Conservation (phyloP, 192 early-diverging fungal genomes). For the Pilobolus umbonatus region DNA sequence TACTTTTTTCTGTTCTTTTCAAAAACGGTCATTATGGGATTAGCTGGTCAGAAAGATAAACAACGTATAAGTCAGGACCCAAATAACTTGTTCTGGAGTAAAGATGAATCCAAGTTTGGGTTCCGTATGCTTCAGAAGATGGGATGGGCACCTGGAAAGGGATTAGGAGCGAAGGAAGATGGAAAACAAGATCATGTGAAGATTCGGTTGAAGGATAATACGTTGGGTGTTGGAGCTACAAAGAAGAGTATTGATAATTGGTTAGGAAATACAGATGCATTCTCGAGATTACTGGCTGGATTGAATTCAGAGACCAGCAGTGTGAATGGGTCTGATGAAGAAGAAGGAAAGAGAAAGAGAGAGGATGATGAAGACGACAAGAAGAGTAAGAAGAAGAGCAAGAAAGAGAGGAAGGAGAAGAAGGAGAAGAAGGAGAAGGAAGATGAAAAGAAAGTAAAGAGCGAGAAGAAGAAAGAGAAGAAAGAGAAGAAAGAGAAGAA, state of each 20-base stretch:
- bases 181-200: slow-evolving; percentile 83
- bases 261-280: slow-evolving; percentile 89
- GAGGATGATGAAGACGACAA: slow-evolving; percentile 47
- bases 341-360: slow-evolving; percentile 27
- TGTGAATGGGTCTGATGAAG: slow-evolving; percentile 26
- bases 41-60: slow-evolving; percentile 63
- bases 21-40: slow-evolving; percentile 49
- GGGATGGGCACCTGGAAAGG: slow-evolving; percentile 94
- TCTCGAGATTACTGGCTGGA: slow-evolving; percentile 72
- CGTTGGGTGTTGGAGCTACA: slow-evolving; percentile 86
- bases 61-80: slow-evolving; percentile 85
- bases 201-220: slow-evolving; percentile 80
- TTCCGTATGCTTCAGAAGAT: slow-evolving; percentile 90
- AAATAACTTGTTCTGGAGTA: slow-evolving; percentile 87
- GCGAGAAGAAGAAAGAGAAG: slow-evolving; percentile 35
- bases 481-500: slow-evolving; percentile 42
- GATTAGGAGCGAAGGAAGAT: slow-evolving; percentile 84
- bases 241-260: slow-evolving; percentile 88
- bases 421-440: slow-evolving; percentile 35
- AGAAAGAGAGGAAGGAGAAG: slow-evolving; percentile 30
- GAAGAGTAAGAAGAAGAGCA: slow-evolving; percentile 26
- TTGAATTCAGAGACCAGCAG: slow-evolving; percentile 56
- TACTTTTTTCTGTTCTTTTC: neutral
- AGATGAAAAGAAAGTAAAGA: slow-evolving; percentile 28
- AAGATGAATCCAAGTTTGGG: slow-evolving; percentile 79